phyloP scores from a whole-genome alignment of 208 protist genomes.

The Leishmania lainsoni region DNA sequence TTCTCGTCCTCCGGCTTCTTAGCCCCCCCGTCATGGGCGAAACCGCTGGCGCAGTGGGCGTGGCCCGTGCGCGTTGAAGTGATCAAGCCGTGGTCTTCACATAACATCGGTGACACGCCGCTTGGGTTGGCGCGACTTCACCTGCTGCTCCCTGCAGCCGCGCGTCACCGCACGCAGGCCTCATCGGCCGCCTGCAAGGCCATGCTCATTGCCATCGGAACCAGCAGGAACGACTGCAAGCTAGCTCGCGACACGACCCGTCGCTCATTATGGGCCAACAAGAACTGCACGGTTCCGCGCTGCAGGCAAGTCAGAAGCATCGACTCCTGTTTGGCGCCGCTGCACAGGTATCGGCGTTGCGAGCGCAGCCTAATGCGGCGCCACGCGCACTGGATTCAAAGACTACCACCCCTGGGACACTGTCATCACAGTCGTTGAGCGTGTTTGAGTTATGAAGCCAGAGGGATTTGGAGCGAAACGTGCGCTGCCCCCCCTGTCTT shows the following conservation, averaged over 20 bases:
- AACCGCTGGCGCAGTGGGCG: conserved; percentile 19
- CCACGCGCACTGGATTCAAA: neutral
- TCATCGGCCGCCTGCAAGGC: conserved; percentile 52
- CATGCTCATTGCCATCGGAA: conserved; percentile 14
- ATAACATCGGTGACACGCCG: neutral
- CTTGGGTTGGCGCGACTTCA: conserved; percentile 34
- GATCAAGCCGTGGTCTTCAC: conserved; percentile 20
- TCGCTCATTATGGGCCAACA: conserved; percentile 23
- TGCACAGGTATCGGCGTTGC: neutral
- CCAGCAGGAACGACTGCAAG: conserved; percentile 13
- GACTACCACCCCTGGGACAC: neutral
- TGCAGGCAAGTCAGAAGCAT: conserved; percentile 26
- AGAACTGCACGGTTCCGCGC: conserved; percentile 25
- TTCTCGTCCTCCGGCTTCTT: conserved; percentile 2
- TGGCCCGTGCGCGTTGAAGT: conserved; percentile 42
- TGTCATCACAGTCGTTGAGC: neutral
- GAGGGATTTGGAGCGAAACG: neutral
- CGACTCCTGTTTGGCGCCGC: conserved; percentile 12
- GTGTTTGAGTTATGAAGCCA: conserved; percentile 10
- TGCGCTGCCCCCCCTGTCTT: neutral
- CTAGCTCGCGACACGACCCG: conserved; percentile 15
- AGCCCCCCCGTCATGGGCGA: conserved; percentile 12
- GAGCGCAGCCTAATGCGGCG: neutral
- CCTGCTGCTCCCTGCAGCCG: conserved; percentile 35
- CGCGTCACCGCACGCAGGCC: conserved; percentile 49